Evolutionary conservation across 768 basidiomycete species (phyloP), one percentile per base, ranked within the genome.

Genomic region (Serendipita indica): DNA sequence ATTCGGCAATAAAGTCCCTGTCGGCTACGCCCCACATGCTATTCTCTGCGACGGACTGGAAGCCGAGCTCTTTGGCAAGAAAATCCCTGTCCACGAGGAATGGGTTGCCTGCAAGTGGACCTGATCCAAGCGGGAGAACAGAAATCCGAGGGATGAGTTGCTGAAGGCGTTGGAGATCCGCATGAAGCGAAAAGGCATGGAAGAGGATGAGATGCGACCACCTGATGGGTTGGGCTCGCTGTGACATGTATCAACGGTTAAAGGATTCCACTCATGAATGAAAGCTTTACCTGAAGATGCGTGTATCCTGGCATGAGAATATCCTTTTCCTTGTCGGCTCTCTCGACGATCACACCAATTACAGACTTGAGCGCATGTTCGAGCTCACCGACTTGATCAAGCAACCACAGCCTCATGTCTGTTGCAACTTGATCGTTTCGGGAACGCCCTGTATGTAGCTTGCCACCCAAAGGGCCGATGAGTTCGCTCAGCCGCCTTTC

Each of bases 361-460:
- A 98, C 77, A 3, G 76, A 85, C 67, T 83, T 83, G 56, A 98
- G 74, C 60, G 81, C 75, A 41, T 72, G 65, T 67, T 86, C 80
- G 52, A 93, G 76, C 35, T 79, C 78, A 33, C 71, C 68, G 18
- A 86, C 83, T 67, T 94, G 79, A 43, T 84, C 81, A 20, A 96
- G 75, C 18, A 99, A 78, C 96, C 96, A 99, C 12, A 99, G 71
- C 30, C 96, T 84, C 86, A 98, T 88, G 68, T 99, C 96, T 1
- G 96, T 99, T 2, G 94, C 92, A 62, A 97, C 94, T 69, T 99
- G 96, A 68, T 99, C 96, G 70, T 99, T 99, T 58, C 96, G 80
- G 56, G 91, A 94, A 61, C 96, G 82, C 28, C 96, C 96, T 0
- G 96, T 99, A 68, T 99, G 96, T 39, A 99, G 76, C 71, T 98